Percentiles rank a stretch among this genome's conserved stretches.
These are phyloP conservation scores for Castanea crenata DNA, from an alignment of 306 rosid species.

Conservation along the genomic window DNA sequence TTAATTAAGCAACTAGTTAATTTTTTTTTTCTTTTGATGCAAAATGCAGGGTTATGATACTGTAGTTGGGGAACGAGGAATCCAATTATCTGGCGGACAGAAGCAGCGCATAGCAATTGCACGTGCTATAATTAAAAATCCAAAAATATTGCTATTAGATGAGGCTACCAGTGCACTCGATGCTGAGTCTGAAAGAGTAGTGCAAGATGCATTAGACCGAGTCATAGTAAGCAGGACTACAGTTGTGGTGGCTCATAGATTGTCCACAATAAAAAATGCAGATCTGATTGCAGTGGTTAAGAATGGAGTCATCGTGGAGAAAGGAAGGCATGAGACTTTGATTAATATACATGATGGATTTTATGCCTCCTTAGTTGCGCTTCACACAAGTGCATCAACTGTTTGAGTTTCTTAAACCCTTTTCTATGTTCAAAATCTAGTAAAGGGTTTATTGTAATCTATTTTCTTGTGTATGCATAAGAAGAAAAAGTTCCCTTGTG, in stretches of 20 bases:
- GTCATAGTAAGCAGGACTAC: slow-evolving; percentile 82
- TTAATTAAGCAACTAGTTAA: too few species aligned
- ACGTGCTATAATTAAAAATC: slow-evolving; percentile 77
- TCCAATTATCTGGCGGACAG: slow-evolving; percentile 84
- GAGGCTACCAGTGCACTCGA: slow-evolving; percentile 93
- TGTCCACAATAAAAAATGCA: slow-evolving; percentile 83
- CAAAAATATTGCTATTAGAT: slow-evolving; percentile 70
- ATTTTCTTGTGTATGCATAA: neutral
- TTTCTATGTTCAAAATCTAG: neutral
- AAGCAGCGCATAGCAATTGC: slow-evolving; percentile 87
- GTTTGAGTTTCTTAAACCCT: slow-evolving; percentile 8
- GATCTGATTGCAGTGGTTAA: slow-evolving; percentile 85
- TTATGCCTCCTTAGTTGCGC: slow-evolving; percentile 82
- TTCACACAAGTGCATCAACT: slow-evolving; percentile 58
- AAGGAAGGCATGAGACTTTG: slow-evolving; percentile 69
- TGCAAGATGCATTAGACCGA: slow-evolving; percentile 81
- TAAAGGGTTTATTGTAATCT: neutral
- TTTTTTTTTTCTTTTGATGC: neutral
- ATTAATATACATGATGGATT: slow-evolving; percentile 59
- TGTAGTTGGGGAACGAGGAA: slow-evolving; percentile 76
- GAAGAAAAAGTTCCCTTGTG: neutral
- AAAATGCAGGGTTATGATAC: slow-evolving; percentile 67
- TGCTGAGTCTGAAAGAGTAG: slow-evolving; percentile 82
- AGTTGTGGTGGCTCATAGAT: slow-evolving; percentile 76
- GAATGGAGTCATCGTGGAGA: slow-evolving; percentile 81